Evolutionary conservation across 208 protist genomes (phyloP), one percentile per base, ranked within the genome.

Genomic region (Crithidia expoeki): DNA sequence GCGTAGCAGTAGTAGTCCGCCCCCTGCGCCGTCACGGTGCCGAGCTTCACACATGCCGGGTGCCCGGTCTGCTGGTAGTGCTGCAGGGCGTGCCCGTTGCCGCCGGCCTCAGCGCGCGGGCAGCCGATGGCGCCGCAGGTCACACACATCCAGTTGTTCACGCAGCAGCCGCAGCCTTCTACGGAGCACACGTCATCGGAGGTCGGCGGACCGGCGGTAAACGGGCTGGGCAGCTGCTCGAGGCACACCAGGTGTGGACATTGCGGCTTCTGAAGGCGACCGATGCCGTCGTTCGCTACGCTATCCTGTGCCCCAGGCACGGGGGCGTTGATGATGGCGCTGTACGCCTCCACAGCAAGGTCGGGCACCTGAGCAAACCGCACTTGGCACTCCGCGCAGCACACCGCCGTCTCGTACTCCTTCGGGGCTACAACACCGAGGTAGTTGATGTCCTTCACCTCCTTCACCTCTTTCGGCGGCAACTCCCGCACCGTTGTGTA

Each of bases 71-170:
- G 33, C 52, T 81, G 36, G 60, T 89, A 92, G 84, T 99, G 97
- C 42, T 94, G 74, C 19, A 99, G 66, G 0, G 97, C 98, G 80
- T 99, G 98, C 6, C 84, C 90, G 56, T 98, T 98, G 28, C 98
- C 98, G 30, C 98, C 98, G 2, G 88, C 84, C 57, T 98, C 96
- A 50, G 89, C 82, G 16, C 86, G 98, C 42, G 98, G 96, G 74
- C 98, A 99, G 23, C 90, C 88, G 61, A 99, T 80, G 33, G 83
- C 72, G 27, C 97, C 98, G 67, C 94, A 97, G 21, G 95, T 96
- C 56, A 99, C 76, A 79, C 94, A 98, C 80, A 99, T 90, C 97
- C 98, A 99, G 63, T 98, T 93, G 78, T 99, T 98, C 33, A 88
- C 55, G 16, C n/a, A 63, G 62, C 96, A 92, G 3, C 80, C 93